Base-by-base conservation (phyloP, 2,329 filamentous ascomycete genomes). In the Trichophyton rubrum region DNA sequence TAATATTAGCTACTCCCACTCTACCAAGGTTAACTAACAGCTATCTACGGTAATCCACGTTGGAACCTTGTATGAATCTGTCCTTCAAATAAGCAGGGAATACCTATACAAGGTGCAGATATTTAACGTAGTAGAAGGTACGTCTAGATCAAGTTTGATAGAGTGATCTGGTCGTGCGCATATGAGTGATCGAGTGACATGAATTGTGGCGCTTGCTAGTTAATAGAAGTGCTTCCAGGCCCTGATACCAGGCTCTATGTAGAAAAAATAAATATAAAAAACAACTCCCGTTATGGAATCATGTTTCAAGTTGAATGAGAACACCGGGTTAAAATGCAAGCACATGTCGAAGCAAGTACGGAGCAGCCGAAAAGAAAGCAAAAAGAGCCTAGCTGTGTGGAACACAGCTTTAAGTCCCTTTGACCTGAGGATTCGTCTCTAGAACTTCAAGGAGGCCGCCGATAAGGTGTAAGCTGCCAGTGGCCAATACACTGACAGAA, bases 381-480 rank as follows among this genome's bases (percentile, higher is more conserved):
- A 27, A 27, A 30, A 30, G 1, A 7, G 27, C 11, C 33, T 38
- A 38, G 33, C 33, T 13, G 9, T 9, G 33, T 13, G 33, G 33
- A 38, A 13, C 1, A 3, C 33, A 11, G 33, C 15, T n/a, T 35
- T n/a, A 55, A 8, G 27, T 4, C 13, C 51, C n/a, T 35, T 55
- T 55, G 9, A 30, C 13, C 13, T 13, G 9, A 8, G 33, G 7
- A 2, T 9, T 22, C 3, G 55, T 57, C 27, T 88, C 89, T 62
- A 95, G 72, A 0, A 88, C 84, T 70, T 88, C 85, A 59, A 95
- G 76, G 53, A 90, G 77, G 9, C 87, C 88, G 6, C 90, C 90
- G 0, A 91, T 89, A 43, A 96, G 79, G 77, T 95, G 87, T 68
- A 95, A 75, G 71, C 89, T 95, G 1, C 90, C 90, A 13, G 90